These are phyloP conservation scores for Fusarium stilboides DNA, from an alignment of 2,329 filamentous ascomycete species.

Conservation along the genomic window DNA sequence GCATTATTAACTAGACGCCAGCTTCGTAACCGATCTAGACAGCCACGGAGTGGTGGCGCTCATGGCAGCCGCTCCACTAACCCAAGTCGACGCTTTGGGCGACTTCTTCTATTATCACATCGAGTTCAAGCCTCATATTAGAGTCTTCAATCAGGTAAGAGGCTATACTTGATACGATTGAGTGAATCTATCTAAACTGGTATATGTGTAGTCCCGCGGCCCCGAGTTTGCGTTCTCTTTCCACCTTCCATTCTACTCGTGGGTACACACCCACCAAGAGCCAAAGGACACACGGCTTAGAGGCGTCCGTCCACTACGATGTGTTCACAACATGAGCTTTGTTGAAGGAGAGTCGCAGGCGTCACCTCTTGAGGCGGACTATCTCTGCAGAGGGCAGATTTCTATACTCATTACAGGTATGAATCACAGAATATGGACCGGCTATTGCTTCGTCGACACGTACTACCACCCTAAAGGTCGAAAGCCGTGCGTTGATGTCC, in stretches of 20 bases:
- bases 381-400: constrained; percentile 20
- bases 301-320: too few relatives aligned
- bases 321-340: background rate
- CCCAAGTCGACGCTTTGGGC: too few relatives aligned
- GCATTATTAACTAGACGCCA: too few relatives aligned
- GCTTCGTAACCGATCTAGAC: too few relatives aligned
- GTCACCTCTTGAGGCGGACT: fast-evolving
- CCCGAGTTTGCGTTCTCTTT: background rate
- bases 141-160: background rate
- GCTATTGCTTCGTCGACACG: constrained; percentile 25
- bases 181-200: fast-evolving
- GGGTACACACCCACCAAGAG: fast-evolving
- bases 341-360: background rate
- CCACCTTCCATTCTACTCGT: background rate
- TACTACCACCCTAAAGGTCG: background rate
- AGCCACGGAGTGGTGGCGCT: too few relatives aligned
- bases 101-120: background rate
- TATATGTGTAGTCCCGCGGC: background rate
- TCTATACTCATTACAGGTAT: constrained; percentile 8
- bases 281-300: too few relatives aligned
- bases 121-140: background rate
- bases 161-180: fast-evolving
- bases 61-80: too few relatives aligned
- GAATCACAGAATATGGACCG: background rate
- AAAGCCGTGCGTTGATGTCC: fast-evolving